Evolutionary conservation across 257 asterid species (phyloP), one percentile per base, ranked within the genome.

Genomic region (Voacanga thouarsii): DNA sequence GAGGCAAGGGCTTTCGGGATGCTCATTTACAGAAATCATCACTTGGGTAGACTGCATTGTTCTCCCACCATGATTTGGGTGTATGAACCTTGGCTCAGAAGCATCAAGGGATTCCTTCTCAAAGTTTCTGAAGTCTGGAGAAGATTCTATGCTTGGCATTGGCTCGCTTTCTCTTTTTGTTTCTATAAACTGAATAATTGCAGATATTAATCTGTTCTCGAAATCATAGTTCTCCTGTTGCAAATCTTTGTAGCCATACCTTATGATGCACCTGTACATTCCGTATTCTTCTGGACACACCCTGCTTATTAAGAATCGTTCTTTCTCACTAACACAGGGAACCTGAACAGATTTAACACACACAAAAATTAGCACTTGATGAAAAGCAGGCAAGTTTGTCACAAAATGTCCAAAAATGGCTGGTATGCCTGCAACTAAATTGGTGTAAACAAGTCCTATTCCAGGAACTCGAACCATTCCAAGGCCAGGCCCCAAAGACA

Each of bases 381-480:
- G 95, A 76, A 90, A 88, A 57, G 95, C 93, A 10, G 95, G 95
- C 74, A 90, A 84, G 71, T 88, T 88, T 3, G 93, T 85, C 41
- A 90, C 85, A 39, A 90, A 87, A 78, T 88, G 95, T 45, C 88
- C 82, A 75, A 90, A 88, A 51, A 90, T 83, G 57, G 89, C 86
- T 0, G 94, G 94, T n/a, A 90, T 83, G 9, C 95, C 95, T 11
- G 87, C 83, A 43, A 79, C 91, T 26, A 88, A 71, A 61, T 89
- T 85, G 4, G 90, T 82, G 85, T 85, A 89, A 30, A 90, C 74
- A 16, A 90, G 87, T 50, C 94, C 94, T 23, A 90, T 82, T 24
- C 95, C 92, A 1, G 88, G 91, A 68, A 90, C 91, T 21, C 95
- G 89, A 23, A 87, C 88, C 60, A 90, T 88, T 15, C 94, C 94